Evolutionary conservation across 208 protist species (phyloP).

Genomic region (Trypanosoma brucei): DNA sequence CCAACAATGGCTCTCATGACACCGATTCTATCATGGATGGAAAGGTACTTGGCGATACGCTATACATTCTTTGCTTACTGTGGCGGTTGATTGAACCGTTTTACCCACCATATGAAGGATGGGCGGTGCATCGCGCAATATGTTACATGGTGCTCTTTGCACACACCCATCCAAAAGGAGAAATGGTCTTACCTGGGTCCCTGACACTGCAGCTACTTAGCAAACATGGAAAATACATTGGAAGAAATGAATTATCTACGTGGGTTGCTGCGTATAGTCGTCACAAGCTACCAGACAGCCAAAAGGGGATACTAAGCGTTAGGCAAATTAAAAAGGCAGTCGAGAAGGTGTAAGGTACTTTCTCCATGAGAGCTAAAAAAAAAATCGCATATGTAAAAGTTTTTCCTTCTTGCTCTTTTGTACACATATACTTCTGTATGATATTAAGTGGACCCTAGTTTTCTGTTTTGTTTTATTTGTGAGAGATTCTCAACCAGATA

Average conservation of each 20-base stretch:
- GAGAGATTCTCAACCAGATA: too few relatives aligned
- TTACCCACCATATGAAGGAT: conserved; percentile 77
- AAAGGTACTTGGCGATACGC: conserved; percentile 35
- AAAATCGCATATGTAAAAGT: background rate
- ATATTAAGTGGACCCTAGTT: too few relatives aligned
- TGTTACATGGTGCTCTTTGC: conserved; percentile 51
- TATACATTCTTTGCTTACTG: conserved; percentile 43
- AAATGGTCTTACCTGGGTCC: conserved; percentile 17
- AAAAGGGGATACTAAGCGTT: conserved; percentile 35
- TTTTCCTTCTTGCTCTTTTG: too few relatives aligned
- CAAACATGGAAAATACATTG: conserved; percentile 56
- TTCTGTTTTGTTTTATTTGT: too few relatives aligned
- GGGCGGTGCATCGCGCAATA: conserved; percentile 67
- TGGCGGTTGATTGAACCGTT: conserved; percentile 60
- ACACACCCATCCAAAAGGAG: conserved; percentile 16
- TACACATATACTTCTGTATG: too few relatives aligned
- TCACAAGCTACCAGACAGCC: conserved; percentile 25
- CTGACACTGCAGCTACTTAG: conserved; percentile 47
- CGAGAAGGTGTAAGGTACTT: conserved; percentile 13
- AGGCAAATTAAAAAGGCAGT: conserved; percentile 58
- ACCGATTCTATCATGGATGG: background rate
- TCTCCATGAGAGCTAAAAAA: background rate
- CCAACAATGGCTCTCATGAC: background rate
- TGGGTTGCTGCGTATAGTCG: conserved; percentile 56
- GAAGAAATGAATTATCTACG: conserved; percentile 24